These are phyloP conservation scores for Geopyxis carbonaria DNA, from an alignment of 495 filamentous ascomycete species.

Conservation along the genomic window DNA sequence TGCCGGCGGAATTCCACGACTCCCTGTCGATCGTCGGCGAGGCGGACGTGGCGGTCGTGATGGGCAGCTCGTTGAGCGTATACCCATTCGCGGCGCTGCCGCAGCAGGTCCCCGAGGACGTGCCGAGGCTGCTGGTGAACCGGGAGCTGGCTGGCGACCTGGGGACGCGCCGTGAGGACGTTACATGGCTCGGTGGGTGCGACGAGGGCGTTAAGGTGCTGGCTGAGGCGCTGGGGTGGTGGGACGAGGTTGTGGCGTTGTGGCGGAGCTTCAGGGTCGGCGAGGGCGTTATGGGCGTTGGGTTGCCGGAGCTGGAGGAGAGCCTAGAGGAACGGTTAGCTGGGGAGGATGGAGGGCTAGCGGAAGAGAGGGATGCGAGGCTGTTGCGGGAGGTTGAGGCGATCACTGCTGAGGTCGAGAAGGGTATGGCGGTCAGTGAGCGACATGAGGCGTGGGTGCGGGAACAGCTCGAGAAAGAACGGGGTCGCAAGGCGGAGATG, in stretches of 20 bases:
- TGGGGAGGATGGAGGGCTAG: slow-evolving; percentile 8
- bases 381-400: slow-evolving; percentile 17
- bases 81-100: slow-evolving; percentile 81
- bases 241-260: slow-evolving; percentile 58
- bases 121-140: slow-evolving; percentile 75
- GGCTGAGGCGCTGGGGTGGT: slow-evolving; percentile 69
- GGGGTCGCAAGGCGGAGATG: too few species aligned
- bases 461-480: slow-evolving; percentile 12
- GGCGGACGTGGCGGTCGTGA: slow-evolving; percentile 72
- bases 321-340: slow-evolving; percentile 15
- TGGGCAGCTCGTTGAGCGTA: slow-evolving; percentile 81
- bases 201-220: slow-evolving; percentile 72
- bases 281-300: slow-evolving; percentile 1
- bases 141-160: slow-evolving; percentile 66
- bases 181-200: slow-evolving; percentile 56
- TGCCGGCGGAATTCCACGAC: slow-evolving; percentile 53
- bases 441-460: slow-evolving; percentile 31
- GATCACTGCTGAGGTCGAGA: slow-evolving; percentile 23
- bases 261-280: slow-evolving; percentile 30
- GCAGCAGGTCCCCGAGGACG: slow-evolving; percentile 35
- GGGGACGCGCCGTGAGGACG: slow-evolving; percentile 60
- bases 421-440: slow-evolving; percentile 19
- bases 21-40: slow-evolving; percentile 36
- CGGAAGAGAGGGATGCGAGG: too few species aligned
- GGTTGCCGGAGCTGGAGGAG: slow-evolving; percentile 8